Evolutionary conservation across 306 rosid genomes (phyloP).

Genomic region (Macrotyloma uniflorum): DNA sequence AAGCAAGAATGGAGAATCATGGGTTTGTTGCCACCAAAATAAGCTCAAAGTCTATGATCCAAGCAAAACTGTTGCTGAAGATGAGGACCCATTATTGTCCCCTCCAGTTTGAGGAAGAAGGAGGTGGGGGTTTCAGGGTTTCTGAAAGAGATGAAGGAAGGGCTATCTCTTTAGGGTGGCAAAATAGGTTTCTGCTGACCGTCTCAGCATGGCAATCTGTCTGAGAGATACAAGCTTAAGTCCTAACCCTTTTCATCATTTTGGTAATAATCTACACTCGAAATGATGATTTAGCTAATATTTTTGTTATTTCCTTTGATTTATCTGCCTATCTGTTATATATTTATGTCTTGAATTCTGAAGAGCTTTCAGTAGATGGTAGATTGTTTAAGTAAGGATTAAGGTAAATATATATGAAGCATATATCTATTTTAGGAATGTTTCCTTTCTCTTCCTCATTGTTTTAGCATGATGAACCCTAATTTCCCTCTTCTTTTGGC

Average conservation of each 20-base stretch:
- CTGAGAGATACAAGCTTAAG: neutral
- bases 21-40: slow-evolving; percentile 52
- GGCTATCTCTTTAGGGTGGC: slow-evolving; percentile 82
- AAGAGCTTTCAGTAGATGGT: slow-evolving; percentile 28
- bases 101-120: slow-evolving; percentile 58
- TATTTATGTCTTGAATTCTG: slow-evolving; percentile 3
- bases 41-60: slow-evolving; percentile 71
- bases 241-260: slow-evolving; percentile 45
- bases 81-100: slow-evolving; percentile 75
- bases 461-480: slow-evolving; percentile 41
- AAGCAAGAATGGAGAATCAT: slow-evolving; percentile 67
- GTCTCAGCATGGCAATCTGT: slow-evolving; percentile 73
- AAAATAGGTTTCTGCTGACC: slow-evolving; percentile 70
- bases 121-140: slow-evolving; percentile 69
- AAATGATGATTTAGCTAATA: slow-evolving; percentile 37
- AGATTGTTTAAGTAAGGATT: slow-evolving; percentile 26
- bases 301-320: neutral
- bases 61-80: slow-evolving; percentile 73
- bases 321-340: neutral
- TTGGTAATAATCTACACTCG: slow-evolving; percentile 41
- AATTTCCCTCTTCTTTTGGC: neutral
- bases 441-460: neutral
- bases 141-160: slow-evolving; percentile 76
- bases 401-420: slow-evolving; percentile 39
- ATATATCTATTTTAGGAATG: slow-evolving; percentile 24